Percentiles rank a stretch among this genome's conserved stretches.
These are phyloP conservation scores for Lomentospora prolificans DNA, from an alignment of 2,329 filamentous ascomycete genomes.

Conservation along the genomic window DNA sequence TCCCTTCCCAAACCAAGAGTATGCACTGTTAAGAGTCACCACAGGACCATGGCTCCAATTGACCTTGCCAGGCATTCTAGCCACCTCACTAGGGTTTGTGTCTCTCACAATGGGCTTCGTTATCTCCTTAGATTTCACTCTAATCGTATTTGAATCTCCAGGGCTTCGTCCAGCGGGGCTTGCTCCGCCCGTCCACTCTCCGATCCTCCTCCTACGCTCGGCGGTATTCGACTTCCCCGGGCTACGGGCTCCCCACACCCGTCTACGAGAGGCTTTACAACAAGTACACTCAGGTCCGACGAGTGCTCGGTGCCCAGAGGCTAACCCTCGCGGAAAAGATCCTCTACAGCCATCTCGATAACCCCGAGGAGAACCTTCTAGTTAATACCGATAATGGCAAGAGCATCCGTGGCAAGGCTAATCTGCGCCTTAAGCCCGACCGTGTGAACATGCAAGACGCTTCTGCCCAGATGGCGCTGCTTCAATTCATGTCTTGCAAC, in stretches of 20 bases:
- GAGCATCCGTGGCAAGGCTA: conserved; percentile 76
- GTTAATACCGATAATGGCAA: conserved; percentile 74
- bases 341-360: conserved; percentile 88
- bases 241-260: conserved; percentile 39
- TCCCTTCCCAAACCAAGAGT: background rate
- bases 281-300: conserved; percentile 65
- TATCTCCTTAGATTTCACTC: background rate
- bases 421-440: conserved; percentile 94
- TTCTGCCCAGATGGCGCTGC: conserved; percentile 92
- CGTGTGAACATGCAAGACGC: conserved; percentile 99
- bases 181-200: conserved; percentile 18
- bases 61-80: conserved; percentile 38
- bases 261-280: conserved; percentile 75
- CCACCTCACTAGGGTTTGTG: conserved; percentile 34
- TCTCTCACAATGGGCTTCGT: background rate
- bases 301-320: conserved; percentile 55
- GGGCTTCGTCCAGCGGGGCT: conserved; percentile 26
- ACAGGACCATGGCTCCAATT: conserved; percentile 37
- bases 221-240: conserved; percentile 25
- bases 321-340: conserved; percentile 97
- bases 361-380: conserved; percentile 78
- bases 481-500: conserved; percentile 98
- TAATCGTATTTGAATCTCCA: conserved; percentile 15
- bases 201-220: conserved; percentile 21
- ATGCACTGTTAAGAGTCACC: background rate